phyloP scores from a whole-genome alignment of 768 basidiomycete genomes.

The Mycena leptocephala region DNA sequence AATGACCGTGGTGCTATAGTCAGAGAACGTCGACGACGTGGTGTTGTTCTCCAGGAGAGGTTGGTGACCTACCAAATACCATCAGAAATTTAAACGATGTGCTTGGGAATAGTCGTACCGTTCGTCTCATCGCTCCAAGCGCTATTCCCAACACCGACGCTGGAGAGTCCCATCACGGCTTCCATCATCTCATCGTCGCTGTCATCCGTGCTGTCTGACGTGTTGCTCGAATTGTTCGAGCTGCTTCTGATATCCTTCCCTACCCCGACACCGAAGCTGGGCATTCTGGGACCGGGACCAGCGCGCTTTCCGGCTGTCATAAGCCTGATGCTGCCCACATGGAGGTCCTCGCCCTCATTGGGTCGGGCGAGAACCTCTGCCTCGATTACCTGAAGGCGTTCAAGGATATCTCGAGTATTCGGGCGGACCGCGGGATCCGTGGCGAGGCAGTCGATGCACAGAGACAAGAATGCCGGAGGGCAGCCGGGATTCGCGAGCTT shows the following conservation, averaged over 20 bases:
- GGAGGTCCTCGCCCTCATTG: slow-evolving; percentile 76
- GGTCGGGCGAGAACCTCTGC: slow-evolving; percentile 83
- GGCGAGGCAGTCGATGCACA: slow-evolving; percentile 85
- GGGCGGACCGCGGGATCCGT: slow-evolving; percentile 81
- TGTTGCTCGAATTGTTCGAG: slow-evolving; percentile 53
- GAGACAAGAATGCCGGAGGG: slow-evolving; percentile 82
- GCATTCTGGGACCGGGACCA: slow-evolving; percentile 79
- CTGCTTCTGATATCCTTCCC: slow-evolving; percentile 70
- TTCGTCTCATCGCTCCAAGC: slow-evolving; percentile 62
- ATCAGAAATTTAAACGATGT: slow-evolving; percentile 28
- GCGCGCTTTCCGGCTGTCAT: slow-evolving; percentile 80
- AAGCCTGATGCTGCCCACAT: slow-evolving; percentile 91
- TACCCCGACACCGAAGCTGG: slow-evolving; percentile 87
- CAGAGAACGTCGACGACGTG: slow-evolving; percentile 56
- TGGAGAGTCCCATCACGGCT: slow-evolving; percentile 69
- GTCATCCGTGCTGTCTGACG: slow-evolving; percentile 75
- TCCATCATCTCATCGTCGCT: slow-evolving; percentile 77
- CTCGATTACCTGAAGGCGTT: slow-evolving; percentile 86
- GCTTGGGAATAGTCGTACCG: slow-evolving; percentile 47
- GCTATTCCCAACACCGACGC: slow-evolving; percentile 63
- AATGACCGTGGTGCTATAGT: slow-evolving; percentile 83
- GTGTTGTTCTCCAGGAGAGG: slow-evolving; percentile 64
- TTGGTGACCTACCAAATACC: slow-evolving; percentile 60
- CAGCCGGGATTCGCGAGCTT: slow-evolving; percentile 80
- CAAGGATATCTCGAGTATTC: slow-evolving; percentile 84